Evolutionary conservation across 768 basidiomycete genomes (phyloP), one percentile per base, ranked within the genome.

Genomic region (Suillus spraguei): DNA sequence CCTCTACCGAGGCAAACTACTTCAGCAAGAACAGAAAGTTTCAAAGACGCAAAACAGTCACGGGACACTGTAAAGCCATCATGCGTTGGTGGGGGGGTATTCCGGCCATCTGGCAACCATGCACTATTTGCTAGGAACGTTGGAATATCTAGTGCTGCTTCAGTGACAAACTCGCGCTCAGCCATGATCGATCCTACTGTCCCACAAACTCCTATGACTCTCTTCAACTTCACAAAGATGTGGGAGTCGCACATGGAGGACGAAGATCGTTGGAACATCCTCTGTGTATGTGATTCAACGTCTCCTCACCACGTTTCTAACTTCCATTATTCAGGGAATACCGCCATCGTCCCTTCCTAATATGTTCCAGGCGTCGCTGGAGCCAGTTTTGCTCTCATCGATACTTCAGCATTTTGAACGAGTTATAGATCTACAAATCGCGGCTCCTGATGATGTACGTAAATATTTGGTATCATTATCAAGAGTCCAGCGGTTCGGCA

Each of bases 311-410:
- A 46, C 14, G 20, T 46, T 63, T 41, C 24, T 58, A 13, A 58
- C 28, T 38, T 32, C 17, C 39, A 41, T 35, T 59, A 11, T 38
- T 44, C 67, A 92, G 88, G 80, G 77, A 39, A 80, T 92, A 50
- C 76, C 83, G 0, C 85, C 91, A 0, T 54, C 78, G 9, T 76
- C 77, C 20, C 72, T 94, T 33, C 89, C 91, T 1, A 67, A 79
- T 2, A 73, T 94, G 44, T 92, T 90, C 75, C 82, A 88, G 68
- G 85, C 80, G 0, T 90, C 90, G 0, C 79, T 94, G 38, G 92
- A 94, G 50, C 84, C 92, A 0, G 68, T 80, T 1, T 68, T 90
- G 33, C 81, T 94, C 20, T 78, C 79, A 3, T 83, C 85, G 1
- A 78, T 93, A 24, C 71, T 93, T 32, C 75, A 79, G 82, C 81